phyloP scores from a whole-genome alignment of 441 rosid genomes.

The Arabidopsis hybrid region DNA sequence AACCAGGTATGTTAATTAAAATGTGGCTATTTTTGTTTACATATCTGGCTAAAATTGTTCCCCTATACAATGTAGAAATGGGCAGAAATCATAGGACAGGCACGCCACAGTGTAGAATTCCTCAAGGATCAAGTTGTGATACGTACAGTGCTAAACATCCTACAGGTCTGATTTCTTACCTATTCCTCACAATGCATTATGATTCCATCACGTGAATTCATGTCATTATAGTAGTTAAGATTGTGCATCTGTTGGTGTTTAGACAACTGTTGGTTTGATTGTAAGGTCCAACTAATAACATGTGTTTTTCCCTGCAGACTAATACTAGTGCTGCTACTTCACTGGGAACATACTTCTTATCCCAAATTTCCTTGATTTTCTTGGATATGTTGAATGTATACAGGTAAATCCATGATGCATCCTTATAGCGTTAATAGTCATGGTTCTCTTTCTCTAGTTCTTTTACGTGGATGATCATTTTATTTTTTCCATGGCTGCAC shows the following conservation, averaged over 20 bases:
- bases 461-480: slow-evolving; percentile 12
- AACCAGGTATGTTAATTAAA: slow-evolving; percentile 67
- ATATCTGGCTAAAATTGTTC: slow-evolving; percentile 28
- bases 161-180: slow-evolving; percentile 67
- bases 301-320: slow-evolving; percentile 66
- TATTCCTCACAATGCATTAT: slow-evolving; percentile 16
- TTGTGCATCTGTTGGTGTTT: slow-evolving; percentile 24
- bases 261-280: slow-evolving; percentile 17
- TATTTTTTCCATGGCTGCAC: slow-evolving; percentile 36
- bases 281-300: slow-evolving; percentile 2
- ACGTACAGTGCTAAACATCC: slow-evolving; percentile 90
- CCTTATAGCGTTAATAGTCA: neutral
- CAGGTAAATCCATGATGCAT: slow-evolving; percentile 62
- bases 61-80: slow-evolving; percentile 75
- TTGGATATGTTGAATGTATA: slow-evolving; percentile 99
- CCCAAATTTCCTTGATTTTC: slow-evolving; percentile 93
- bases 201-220: slow-evolving; percentile 5
- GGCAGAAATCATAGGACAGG: slow-evolving; percentile 96
- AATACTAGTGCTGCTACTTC: slow-evolving; percentile 98
- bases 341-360: slow-evolving; percentile 88
- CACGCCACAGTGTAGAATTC: slow-evolving; percentile 97
- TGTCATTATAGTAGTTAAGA: slow-evolving; percentile 12
- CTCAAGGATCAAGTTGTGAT: slow-evolving; percentile 95
- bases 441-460: neutral
- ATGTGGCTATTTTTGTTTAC: slow-evolving; percentile 20